These are phyloP conservation scores for Metschnikowia corniflorae DNA, from an alignment of 805 yeast species.

Conservation along the genomic window DNA sequence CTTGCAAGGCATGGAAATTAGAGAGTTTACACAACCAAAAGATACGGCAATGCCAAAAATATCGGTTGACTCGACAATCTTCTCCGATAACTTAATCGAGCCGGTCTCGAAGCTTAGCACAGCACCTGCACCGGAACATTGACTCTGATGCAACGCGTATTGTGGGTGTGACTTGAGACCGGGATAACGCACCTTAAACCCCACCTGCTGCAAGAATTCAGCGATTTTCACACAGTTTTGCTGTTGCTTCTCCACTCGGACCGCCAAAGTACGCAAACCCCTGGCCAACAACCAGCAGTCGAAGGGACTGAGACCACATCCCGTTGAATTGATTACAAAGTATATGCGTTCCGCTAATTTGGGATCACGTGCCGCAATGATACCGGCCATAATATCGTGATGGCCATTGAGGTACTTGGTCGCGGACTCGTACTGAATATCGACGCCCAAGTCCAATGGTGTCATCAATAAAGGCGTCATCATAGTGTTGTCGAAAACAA, in stretches of 20 bases:
- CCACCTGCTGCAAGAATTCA: constrained; percentile 60
- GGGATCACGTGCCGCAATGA: constrained; percentile 64
- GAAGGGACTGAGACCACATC: constrained; percentile 88
- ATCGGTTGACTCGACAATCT: constrained; percentile 69
- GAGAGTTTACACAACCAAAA: constrained; percentile 90
- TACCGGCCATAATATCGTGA: constrained; percentile 96
- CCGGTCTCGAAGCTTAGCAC: constrained; percentile 90
- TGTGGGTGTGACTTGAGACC: constrained; percentile 82
- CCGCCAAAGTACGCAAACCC: constrained; percentile 84
- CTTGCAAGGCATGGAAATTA: constrained; percentile 89
- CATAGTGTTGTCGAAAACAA: constrained; percentile 95
- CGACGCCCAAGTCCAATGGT: constrained; percentile 84
- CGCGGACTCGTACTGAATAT: constrained; percentile 90
- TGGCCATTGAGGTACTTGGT: constrained; percentile 92
- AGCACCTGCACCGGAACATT: constrained; percentile 84
- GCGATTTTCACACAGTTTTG: constrained; percentile 74
- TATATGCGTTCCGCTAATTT: constrained; percentile 66
- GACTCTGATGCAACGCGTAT: constrained; percentile 70
- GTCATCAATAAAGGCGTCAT: constrained; percentile 86
- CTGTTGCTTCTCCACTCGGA: constrained; percentile 87
- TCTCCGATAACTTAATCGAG: constrained; percentile 57
- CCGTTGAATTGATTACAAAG: constrained; percentile 82
- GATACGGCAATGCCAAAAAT: constrained; percentile 88
- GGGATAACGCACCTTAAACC: constrained; percentile 80
- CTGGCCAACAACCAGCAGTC: constrained; percentile 87